phyloP scores from a whole-genome alignment of 805 yeast genomes.

The Candida lessepsii region DNA sequence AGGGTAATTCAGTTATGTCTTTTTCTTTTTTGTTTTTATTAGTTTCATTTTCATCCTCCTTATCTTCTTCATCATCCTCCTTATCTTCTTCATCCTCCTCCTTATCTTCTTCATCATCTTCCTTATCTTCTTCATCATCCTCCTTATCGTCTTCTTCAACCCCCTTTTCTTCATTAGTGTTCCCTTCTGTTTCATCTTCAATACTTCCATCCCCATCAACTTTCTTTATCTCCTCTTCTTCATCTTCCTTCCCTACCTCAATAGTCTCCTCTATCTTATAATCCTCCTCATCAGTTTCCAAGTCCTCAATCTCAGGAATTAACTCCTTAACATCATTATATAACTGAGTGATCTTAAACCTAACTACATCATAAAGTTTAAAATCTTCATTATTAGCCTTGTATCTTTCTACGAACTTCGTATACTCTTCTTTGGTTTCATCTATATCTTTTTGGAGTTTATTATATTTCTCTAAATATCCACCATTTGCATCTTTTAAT shows the following conservation, averaged over 20 bases:
- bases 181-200: not conserved
- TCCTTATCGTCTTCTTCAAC: not conserved
- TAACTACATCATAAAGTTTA: slow-evolving; percentile 14
- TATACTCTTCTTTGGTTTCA: not conserved
- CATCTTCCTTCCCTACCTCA: not conserved
- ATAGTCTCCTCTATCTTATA: slow-evolving; percentile 3
- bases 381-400: not conserved
- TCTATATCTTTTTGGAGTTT: slow-evolving; percentile 2
- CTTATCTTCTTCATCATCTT: not conserved
- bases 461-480: slow-evolving; percentile 1
- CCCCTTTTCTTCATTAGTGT: not conserved
- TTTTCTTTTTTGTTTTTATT: not conserved
- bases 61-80: not conserved
- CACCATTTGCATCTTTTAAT: not conserved
- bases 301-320: slow-evolving; percentile 10
- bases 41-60: not conserved
- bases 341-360: slow-evolving; percentile 8
- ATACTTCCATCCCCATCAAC: not conserved
- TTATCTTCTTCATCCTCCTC: slow-evolving; percentile 1
- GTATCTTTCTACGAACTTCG: not conserved
- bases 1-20: too few species aligned
- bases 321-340: slow-evolving; percentile 10
- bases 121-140: not conserved
- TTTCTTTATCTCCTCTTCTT: not conserved
- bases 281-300: slow-evolving; percentile 12